Base-by-base conservation (phyloP, 2,329 filamentous ascomycete genomes). In the Epichloe brachyelytri region DNA sequence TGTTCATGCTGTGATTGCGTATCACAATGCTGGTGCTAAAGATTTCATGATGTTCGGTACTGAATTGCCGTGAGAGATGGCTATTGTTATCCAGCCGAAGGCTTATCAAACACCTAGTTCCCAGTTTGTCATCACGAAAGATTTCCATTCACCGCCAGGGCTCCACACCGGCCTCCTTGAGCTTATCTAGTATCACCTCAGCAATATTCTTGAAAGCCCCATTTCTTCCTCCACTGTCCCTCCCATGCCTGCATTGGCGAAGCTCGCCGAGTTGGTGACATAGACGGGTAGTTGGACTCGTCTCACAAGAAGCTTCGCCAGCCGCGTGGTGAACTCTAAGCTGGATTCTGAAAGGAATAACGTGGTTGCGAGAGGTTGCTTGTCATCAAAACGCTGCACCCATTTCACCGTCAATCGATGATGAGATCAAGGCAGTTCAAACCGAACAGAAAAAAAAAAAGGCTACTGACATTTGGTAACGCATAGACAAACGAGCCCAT, bases 401-500 rank as follows among this genome's bases (percentile, higher is more conserved):
- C 17, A 22, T n/a, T 17, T 30, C 46, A 51, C 43, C 30, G 37
- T 54, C 36, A 44, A 34, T 36, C 37, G 17, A 46, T 37, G 36
- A n/a, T 37, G 36, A 37, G 15, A 37, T n/a, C 10, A 30, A 2
- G 5, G 15, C 20, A 30, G 26, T 30, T 30, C 26, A 30, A 30
- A 30, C 26, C 4, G 17, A 36, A n/a, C 17, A 5, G 3, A 6
- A 26, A 26, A n/a, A 41, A 15, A 41, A 34, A 36, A 41, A 14
- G 17, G 8, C 19, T 6, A 48, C 46, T 48, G 26, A 95, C 93
- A 70, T 95, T 86, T 15, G 93, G 91, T 65, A 98, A 79, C 3
- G 90, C 87, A 64, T 95, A 97, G 44, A 97, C 87, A 63, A 97
- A 91, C 47, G 88, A 95, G 3, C 93, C 91, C 68, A 97, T 76